Evolutionary conservation across 441 rosid genomes (phyloP).

Genomic region (Erodium texanum): DNA sequence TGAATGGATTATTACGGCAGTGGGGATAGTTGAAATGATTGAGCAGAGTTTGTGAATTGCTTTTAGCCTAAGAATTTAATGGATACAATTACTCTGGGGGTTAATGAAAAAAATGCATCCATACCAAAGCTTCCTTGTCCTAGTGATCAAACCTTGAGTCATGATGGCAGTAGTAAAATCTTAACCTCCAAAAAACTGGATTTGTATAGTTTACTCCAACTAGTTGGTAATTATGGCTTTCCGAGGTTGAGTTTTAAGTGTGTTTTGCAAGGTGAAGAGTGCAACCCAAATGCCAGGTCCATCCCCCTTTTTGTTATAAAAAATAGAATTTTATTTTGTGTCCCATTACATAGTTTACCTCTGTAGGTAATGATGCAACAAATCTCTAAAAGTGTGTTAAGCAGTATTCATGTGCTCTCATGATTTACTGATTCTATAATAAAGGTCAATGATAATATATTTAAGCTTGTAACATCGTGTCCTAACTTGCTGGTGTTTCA

Average conservation of each 20-base stretch:
- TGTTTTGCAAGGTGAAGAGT: neutral
- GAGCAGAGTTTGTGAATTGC: neutral
- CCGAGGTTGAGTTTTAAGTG: neutral
- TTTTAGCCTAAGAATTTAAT: neutral
- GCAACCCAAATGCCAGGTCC: neutral
- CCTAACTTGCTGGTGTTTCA: conserved; percentile 36
- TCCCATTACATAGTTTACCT: neutral
- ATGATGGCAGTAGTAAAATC: neutral
- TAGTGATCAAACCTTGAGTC: neutral
- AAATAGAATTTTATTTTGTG: neutral
- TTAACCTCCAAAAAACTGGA: neutral
- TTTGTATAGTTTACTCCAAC: neutral
- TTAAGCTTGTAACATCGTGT: neutral
- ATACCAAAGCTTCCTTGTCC: neutral
- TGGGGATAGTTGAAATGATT: neutral
- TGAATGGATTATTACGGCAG: neutral
- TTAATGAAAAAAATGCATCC: neutral
- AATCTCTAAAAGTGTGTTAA: neutral
- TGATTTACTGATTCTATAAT: neutral
- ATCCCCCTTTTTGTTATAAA: neutral
- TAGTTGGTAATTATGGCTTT: conserved; percentile 2
- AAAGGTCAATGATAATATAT: conserved; percentile 1
- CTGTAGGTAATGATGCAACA: conserved; percentile 1
- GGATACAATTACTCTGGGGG: neutral
- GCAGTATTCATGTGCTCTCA: neutral